Evolutionary conservation across 2,329 filamentous ascomycete genomes (phyloP).

Genomic region (Colletotrichum gloeosporioides): DNA sequence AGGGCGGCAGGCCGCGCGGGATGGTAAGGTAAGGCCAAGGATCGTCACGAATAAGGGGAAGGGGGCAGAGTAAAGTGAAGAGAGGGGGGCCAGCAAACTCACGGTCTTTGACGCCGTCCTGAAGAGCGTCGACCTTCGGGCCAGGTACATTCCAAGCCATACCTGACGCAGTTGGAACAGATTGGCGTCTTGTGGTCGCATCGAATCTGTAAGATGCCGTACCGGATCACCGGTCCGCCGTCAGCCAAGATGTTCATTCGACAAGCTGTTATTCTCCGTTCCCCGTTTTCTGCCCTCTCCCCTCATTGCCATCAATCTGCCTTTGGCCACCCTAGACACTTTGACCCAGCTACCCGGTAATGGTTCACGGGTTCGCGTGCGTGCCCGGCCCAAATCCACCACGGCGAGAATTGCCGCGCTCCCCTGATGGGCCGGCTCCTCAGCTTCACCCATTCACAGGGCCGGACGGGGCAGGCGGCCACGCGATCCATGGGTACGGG

Average conservation of each 20-base stretch:
- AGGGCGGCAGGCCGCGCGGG: background rate
- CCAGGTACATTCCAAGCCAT: slow-evolving; percentile 17
- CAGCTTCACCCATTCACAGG: background rate
- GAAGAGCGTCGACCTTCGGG: slow-evolving; percentile 19
- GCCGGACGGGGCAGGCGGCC: background rate
- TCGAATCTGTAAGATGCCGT: slow-evolving; percentile 6
- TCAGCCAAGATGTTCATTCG: background rate
- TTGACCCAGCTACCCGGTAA: background rate
- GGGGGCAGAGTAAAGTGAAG: background rate
- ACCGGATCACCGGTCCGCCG: slow-evolving; percentile 8
- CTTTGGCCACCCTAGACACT: background rate
- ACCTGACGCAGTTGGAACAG: slow-evolving; percentile 17
- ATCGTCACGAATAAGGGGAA: background rate
- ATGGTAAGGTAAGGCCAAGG: background rate
- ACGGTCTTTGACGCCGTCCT: slow-evolving; percentile 18
- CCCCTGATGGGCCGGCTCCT: background rate
- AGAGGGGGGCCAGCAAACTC: background rate
- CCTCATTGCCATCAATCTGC: background rate
- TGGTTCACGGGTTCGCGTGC: background rate
- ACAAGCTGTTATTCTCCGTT: background rate
- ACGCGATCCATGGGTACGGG: background rate
- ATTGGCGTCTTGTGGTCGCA: slow-evolving; percentile 16
- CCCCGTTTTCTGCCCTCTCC: background rate
- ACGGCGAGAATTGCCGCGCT: background rate
- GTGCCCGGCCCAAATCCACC: background rate